Base-by-base conservation (phyloP, 1,284 basidiomycete genomes). In the Bondarzewia mesenterica region DNA sequence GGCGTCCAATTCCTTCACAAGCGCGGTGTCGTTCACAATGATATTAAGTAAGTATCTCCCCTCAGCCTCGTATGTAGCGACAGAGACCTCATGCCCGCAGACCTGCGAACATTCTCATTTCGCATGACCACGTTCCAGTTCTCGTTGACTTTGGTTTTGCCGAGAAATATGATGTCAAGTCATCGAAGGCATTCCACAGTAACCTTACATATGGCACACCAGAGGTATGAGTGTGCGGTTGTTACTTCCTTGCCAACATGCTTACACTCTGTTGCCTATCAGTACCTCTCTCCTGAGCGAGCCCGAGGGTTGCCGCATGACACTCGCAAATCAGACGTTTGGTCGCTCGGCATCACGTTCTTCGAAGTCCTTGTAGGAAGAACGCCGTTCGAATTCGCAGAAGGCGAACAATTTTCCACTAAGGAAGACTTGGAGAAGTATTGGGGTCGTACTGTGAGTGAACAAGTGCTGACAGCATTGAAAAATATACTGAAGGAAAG, bases 141-240 rank as follows among this genome's bases (percentile, higher is more conserved):
- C 75, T 94, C 4, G 86, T 94, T 25, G 92, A 94, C 64, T 95
- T 93, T 60, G 93, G 93, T 1, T 96, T 96, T 59, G 90, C 93
- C 1, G 86, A 93, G 60, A 80, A 79, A 53, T 92, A 89, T 57
- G 78, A 87, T 52, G 56, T 74, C 39, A 62, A 67, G 3, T 74
- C 78, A 1, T 60, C 69, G 14, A 80, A 78, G 27, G 82, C 85
- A 0, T 94, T 94, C 69, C 78, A 86, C 52, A 89, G 85, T 57
- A 87, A 85, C 56, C 75, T 92, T 38, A 82, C 82, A 2, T 93
- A 93, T 68, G 92, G 92, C 14, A 94, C 92, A 5, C 92, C 92
- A 37, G 93, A 95, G 73, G 85, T 85, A 59, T 42, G 65, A 53
- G 5, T 4, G 40, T 44, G 27, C 6, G 8, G 7, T 29, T 16